Conservation (phyloP, 1,284 basidiomycete genomes). For the Tetrapyrgos nigripes region DNA sequence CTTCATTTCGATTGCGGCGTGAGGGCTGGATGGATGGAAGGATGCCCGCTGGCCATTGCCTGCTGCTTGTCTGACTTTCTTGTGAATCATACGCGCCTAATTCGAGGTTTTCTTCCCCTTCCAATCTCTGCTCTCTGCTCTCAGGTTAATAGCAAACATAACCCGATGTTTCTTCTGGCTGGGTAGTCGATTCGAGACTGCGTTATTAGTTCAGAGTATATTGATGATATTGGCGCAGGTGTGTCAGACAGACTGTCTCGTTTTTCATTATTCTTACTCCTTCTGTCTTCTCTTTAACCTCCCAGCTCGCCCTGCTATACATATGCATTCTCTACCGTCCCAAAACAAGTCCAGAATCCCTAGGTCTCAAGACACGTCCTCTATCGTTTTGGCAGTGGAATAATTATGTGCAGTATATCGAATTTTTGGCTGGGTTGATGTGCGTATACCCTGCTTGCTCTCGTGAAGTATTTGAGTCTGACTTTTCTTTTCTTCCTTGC, state of each 20-base stretch:
- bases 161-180: constrained; percentile 90
- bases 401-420: constrained; percentile 78
- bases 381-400: constrained; percentile 89
- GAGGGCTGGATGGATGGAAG: no score
- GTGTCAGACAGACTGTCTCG: constrained; percentile 28
- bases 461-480: not conserved
- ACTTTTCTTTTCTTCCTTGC: constrained; percentile 9
- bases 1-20: no score
- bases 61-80: no score
- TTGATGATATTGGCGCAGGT: constrained; percentile 86
- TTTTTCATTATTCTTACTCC: constrained; percentile 10
- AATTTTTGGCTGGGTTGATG: constrained; percentile 85
- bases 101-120: no score
- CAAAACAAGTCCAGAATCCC: constrained; percentile 58
- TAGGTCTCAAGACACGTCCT: constrained; percentile 68
- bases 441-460: constrained; percentile 38
- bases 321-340: constrained; percentile 80
- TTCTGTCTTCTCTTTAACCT: constrained; percentile 17
- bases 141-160: constrained; percentile 80
- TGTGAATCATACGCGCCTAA: constrained; percentile 1
- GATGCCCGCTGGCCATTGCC: no score
- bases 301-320: constrained; percentile 73
- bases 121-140: constrained; percentile 12
- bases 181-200: constrained; percentile 76
- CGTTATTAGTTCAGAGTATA: constrained; percentile 79